A percentile compares a stretch with the other conserved stretches of the same genome.
Conservation (phyloP, 2,329 filamentous ascomycete species). For the Talaromyces sp. region DNA sequence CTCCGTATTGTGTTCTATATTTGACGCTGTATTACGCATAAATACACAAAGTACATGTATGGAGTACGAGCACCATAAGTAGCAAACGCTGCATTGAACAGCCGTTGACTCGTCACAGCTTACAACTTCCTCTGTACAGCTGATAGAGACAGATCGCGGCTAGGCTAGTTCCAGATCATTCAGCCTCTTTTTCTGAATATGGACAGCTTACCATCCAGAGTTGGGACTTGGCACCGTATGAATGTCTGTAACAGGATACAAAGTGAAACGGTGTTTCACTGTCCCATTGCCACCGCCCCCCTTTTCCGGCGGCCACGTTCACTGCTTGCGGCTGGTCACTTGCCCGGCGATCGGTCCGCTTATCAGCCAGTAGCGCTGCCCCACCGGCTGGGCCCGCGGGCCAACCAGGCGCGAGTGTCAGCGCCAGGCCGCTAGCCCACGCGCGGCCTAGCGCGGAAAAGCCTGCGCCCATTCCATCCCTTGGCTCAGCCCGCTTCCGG, state of each 20-base stretch:
- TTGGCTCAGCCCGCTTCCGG: conserved; percentile 13
- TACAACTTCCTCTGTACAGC: no score
- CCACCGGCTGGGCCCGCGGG: not conserved
- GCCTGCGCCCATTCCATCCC: conserved; percentile 7
- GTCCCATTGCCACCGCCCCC: not conserved
- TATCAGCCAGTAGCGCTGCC: not conserved
- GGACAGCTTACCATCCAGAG: not conserved
- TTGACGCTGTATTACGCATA: no score
- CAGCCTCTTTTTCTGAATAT: not conserved
- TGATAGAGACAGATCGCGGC: no score
- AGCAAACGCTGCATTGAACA: no score
- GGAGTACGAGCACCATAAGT: no score
- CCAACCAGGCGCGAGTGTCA: conserved; percentile 1
- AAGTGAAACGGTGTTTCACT: not conserved
- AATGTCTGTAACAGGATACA: not conserved
- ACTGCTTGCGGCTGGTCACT: conserved; percentile 5
- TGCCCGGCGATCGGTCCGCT: not conserved
- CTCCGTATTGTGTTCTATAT: no score
- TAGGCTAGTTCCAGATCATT: not conserved
- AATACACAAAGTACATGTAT: no score
- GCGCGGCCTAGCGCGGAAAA: not conserved
- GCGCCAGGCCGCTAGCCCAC: not conserved
- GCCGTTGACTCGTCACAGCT: no score
- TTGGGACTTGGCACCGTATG: no score
- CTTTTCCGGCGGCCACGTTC: conserved; percentile 3